A percentile compares a stretch with the other conserved stretches of the same genome.
These are phyloP conservation scores for Talaromyces funiculosus DNA, from an alignment of 2,329 filamentous ascomycete species.

Conservation along the genomic window DNA sequence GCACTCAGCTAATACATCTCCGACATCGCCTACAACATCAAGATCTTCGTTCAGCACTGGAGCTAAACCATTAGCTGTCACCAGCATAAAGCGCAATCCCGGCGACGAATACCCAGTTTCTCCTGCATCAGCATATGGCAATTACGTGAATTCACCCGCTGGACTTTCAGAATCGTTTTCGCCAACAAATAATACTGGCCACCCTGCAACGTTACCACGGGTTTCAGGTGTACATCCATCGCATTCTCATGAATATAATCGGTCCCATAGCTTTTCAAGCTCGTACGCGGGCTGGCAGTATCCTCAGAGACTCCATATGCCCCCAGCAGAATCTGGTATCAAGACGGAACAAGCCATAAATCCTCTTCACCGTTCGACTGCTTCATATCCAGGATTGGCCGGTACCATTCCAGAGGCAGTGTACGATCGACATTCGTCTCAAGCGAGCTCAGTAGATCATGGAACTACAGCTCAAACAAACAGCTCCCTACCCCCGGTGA, in stretches of 20 bases:
- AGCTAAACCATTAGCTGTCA: slow-evolving; percentile 29
- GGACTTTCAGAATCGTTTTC: slow-evolving; percentile 24
- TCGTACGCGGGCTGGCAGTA: slow-evolving; percentile 20
- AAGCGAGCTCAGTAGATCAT: slow-evolving; percentile 16
- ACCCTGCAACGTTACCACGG: slow-evolving; percentile 18
- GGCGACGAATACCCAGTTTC: slow-evolving; percentile 37
- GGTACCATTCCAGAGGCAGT: slow-evolving; percentile 8
- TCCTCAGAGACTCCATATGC: slow-evolving; percentile 25
- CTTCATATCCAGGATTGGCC: slow-evolving; percentile 4
- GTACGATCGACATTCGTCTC: slow-evolving; percentile 21
- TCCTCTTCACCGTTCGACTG: slow-evolving; percentile 4
- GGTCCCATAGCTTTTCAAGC: slow-evolving; percentile 35
- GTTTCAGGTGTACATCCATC: slow-evolving; percentile 6
- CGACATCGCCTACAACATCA: slow-evolving; percentile 42
- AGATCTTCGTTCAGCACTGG: slow-evolving; percentile 34
- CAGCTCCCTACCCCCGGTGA: neutral
- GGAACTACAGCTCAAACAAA: slow-evolving; percentile 4
- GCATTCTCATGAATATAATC: slow-evolving; percentile 23
- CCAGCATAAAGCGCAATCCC: slow-evolving; percentile 27
- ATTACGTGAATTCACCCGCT: slow-evolving; percentile 30
- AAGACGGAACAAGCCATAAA: slow-evolving; percentile 18
- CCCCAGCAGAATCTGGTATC: slow-evolving; percentile 24
- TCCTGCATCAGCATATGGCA: slow-evolving; percentile 32
- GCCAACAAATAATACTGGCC: slow-evolving; percentile 20
- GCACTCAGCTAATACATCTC: slow-evolving; percentile 42